Base-by-base conservation (phyloP, 331 rosid genomes). In the Spiraea crenata region DNA sequence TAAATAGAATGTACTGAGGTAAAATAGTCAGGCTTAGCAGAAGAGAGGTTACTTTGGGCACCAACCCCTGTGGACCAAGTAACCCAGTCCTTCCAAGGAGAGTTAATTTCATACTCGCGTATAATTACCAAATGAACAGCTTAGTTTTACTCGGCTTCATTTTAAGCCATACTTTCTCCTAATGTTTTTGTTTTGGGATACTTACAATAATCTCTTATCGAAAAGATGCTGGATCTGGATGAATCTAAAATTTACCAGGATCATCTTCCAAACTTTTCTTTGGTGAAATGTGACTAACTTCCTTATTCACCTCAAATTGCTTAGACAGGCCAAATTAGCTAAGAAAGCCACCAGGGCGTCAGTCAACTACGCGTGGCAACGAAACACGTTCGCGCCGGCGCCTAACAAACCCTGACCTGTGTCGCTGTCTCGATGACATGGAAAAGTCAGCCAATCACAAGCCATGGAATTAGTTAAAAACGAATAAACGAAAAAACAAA, bases 401-500 rank as follows among this genome's bases (percentile, higher is more conserved):
- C 19, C 47, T 7, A 17, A 51, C 37, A 4, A 46, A 39, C 5
- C 9, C n/a, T n/a, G n/a, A n/a, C n/a, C n/a, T n/a, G n/a, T n/a
- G 75, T 71, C 67, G n/a, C 47, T 6, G 6, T 37, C 68, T 17
- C 5, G 19, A 60, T 49, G 68, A 71, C 35, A 67, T 71, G 75
- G 68, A 71, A 37, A 16, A 47, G 63, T 5, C 47, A 71, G 0
- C 57, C 49, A 71, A 70, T 71, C 4, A 38, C 57, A 37, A 5
- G 25, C 64, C 64, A 31, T 59, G 44, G 15, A 14, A 13, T 12
- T 31, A 3, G 41, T 12, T 57, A 3, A 0, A 5, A 4, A 0
- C 31, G 31, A 25, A n/a, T n/a, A n/a, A n/a, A n/a, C n/a, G n/a
- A 25, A 25, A 25, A 25, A 25, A 25, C 31, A 25, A 25, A 25